Evolutionary conservation across 306 rosid genomes (phyloP).

Genomic region (Quercus alba): DNA sequence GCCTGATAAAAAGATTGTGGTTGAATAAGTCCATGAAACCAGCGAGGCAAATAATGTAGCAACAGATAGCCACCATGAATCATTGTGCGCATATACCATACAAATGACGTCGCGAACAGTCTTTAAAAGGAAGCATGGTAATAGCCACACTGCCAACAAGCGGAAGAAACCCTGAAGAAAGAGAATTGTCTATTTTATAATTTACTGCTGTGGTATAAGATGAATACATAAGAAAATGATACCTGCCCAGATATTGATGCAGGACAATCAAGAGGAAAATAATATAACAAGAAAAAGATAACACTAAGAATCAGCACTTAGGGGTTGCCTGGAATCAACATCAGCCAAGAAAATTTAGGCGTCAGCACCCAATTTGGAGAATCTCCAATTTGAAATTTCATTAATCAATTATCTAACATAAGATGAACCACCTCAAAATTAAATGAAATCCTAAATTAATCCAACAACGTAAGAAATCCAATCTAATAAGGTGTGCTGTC

Average conservation of each 20-base stretch:
- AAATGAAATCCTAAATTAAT: too few relatives aligned
- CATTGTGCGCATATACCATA: slow-evolving; percentile 1
- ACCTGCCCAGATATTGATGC: neutral
- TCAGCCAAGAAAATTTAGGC: too few relatives aligned
- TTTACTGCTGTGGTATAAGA: neutral
- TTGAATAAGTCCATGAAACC: slow-evolving; percentile 36
- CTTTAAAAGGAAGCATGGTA: slow-evolving; percentile 42
- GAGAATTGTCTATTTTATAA: neutral
- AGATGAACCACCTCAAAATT: too few relatives aligned
- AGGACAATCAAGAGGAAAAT: too few relatives aligned
- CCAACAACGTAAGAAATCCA: too few relatives aligned
- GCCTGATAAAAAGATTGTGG: slow-evolving; percentile 33
- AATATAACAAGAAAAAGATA: too few relatives aligned
- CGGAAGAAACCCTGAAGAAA: slow-evolving; percentile 33
- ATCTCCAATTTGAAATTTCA: too few relatives aligned
- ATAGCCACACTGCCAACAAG: slow-evolving; percentile 31
- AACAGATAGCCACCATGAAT: slow-evolving; percentile 31
- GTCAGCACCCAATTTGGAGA: too few relatives aligned
- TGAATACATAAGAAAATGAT: neutral
- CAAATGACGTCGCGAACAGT: slow-evolving; percentile 31
- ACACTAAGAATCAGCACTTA: too few relatives aligned
- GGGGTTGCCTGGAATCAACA: too few relatives aligned
- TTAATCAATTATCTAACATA: too few relatives aligned
- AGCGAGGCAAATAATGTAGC: slow-evolving; percentile 26
- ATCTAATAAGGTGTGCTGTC: too few relatives aligned